These are phyloP conservation scores for Trichosporon faecale DNA, from an alignment of 1,284 basidiomycete species.

Conservation along the genomic window DNA sequence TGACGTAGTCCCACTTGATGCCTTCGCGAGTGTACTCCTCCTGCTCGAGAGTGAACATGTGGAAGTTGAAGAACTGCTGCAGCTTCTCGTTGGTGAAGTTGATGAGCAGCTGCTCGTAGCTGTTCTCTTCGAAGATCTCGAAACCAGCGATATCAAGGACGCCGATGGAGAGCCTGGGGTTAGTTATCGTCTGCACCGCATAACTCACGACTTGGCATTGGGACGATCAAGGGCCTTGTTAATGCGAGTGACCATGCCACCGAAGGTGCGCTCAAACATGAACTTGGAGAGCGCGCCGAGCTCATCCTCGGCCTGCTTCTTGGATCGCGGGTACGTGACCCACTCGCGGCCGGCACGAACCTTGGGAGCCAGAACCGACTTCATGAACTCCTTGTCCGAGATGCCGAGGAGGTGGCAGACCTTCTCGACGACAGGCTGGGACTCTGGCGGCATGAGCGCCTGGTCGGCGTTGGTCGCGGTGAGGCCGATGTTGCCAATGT, in stretches of 20 bases:
- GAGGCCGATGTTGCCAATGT: slow-evolving; percentile 90
- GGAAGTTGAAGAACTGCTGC: slow-evolving; percentile 96
- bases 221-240: slow-evolving; percentile 92
- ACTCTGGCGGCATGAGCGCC: slow-evolving; percentile 70
- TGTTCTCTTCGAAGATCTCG: slow-evolving; percentile 76
- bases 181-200: background rate
- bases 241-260: slow-evolving; percentile 87
- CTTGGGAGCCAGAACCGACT: slow-evolving; percentile 79
- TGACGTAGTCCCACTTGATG: slow-evolving; percentile 98
- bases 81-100: slow-evolving; percentile 98
- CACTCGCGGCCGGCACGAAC: slow-evolving; percentile 95
- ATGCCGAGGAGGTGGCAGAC: slow-evolving; percentile 91
- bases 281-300: slow-evolving; percentile 91
- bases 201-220: slow-evolving; percentile 67
- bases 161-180: slow-evolving; percentile 76
- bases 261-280: slow-evolving; percentile 95
- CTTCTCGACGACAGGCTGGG: slow-evolving; percentile 64
- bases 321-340: slow-evolving; percentile 89
- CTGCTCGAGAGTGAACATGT: slow-evolving; percentile 99
- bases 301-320: slow-evolving; percentile 90
- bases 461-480: slow-evolving; percentile 80
- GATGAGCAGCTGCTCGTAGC: slow-evolving; percentile 97
- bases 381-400: slow-evolving; percentile 82
- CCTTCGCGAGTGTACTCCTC: slow-evolving; percentile 96
- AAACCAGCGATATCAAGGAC: slow-evolving; percentile 99